phyloP scores from a whole-genome alignment of 2,329 filamentous ascomycete species.

The Alternaria sp. region DNA sequence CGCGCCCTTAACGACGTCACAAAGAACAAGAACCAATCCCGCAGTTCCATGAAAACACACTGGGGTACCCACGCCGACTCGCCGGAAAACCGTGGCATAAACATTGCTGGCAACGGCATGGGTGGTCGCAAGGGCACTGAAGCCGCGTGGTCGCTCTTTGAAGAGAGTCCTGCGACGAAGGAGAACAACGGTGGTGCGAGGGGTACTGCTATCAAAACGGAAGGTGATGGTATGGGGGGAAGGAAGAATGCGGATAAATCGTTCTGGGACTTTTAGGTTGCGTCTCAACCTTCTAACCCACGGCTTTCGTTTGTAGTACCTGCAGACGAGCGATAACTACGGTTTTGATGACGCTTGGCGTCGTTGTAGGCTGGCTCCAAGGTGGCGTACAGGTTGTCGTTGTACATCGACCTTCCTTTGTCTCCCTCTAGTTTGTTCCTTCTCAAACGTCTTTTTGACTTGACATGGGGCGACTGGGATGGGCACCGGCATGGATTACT shows the following conservation, averaged over 20 bases:
- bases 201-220: slow-evolving; percentile 43
- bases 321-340: slow-evolving; percentile 1
- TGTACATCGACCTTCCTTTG: slow-evolving; percentile 1
- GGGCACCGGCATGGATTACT: not conserved
- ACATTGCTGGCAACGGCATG: slow-evolving; percentile 54
- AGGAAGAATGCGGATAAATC: slow-evolving; percentile 42
- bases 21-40: slow-evolving; percentile 69
- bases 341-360: not conserved
- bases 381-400: slow-evolving; percentile 1
- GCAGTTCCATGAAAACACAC: slow-evolving; percentile 62
- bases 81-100: slow-evolving; percentile 45
- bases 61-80: slow-evolving; percentile 46
- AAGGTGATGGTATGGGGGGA: slow-evolving; percentile 54
- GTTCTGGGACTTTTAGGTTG: slow-evolving; percentile 45
- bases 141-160: slow-evolving; percentile 53
- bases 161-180: slow-evolving; percentile 46
- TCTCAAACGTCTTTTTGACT: not conserved
- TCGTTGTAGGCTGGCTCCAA: not conserved
- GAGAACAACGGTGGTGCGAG: slow-evolving; percentile 36
- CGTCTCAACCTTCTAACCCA: not conserved
- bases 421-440: not conserved
- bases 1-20: slow-evolving; percentile 71
- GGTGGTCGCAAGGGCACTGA: slow-evolving; percentile 50
- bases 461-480: not conserved
- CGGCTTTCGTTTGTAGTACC: slow-evolving; percentile 4